Percentiles rank a stretch among this genome's conserved stretches.
These are phyloP conservation scores for Pilatotrama ljubarskyi DNA, from an alignment of 768 basidiomycete genomes.

Conservation along the genomic window DNA sequence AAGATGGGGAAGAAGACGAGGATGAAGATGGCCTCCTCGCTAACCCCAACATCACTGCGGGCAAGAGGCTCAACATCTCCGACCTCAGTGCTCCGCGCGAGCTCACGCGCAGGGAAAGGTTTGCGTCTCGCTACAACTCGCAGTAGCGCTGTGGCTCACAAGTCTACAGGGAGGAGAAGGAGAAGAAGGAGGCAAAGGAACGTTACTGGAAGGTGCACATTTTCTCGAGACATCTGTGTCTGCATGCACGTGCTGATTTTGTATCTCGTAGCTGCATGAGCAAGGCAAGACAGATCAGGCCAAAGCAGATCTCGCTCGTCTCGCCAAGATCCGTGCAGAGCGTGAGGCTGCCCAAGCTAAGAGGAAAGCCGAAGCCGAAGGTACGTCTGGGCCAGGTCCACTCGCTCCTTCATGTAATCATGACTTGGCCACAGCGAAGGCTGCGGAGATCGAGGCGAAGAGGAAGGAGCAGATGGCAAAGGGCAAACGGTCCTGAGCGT, in stretches of 20 bases:
- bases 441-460: conserved; percentile 63
- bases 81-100: conserved; percentile 68
- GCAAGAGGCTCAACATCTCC: conserved; percentile 74
- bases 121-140: background rate
- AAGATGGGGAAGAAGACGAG: conserved; percentile 44
- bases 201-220: conserved; percentile 75
- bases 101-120: conserved; percentile 68
- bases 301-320: conserved; percentile 81
- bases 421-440: conserved; percentile 50
- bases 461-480: conserved; percentile 34
- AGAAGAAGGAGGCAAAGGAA: conserved; percentile 88
- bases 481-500: conserved; percentile 16
- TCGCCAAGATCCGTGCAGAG: conserved; percentile 83
- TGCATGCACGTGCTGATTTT: background rate
- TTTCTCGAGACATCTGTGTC: conserved; percentile 6
- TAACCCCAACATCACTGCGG: conserved; percentile 71
- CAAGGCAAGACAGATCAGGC: conserved; percentile 91
- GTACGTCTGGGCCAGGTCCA: conserved; percentile 38
- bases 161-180: conserved; percentile 75
- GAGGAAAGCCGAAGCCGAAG: conserved; percentile 86
- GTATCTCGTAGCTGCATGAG: conserved; percentile 53
- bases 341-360: conserved; percentile 87
- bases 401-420: background rate
- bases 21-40: conserved; percentile 68
- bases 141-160: background rate